Percentiles rank a stretch among this genome's conserved stretches.
These are phyloP conservation scores for Quercus aquifolioides DNA, from an alignment of 306 rosid species.

Conservation along the genomic window DNA sequence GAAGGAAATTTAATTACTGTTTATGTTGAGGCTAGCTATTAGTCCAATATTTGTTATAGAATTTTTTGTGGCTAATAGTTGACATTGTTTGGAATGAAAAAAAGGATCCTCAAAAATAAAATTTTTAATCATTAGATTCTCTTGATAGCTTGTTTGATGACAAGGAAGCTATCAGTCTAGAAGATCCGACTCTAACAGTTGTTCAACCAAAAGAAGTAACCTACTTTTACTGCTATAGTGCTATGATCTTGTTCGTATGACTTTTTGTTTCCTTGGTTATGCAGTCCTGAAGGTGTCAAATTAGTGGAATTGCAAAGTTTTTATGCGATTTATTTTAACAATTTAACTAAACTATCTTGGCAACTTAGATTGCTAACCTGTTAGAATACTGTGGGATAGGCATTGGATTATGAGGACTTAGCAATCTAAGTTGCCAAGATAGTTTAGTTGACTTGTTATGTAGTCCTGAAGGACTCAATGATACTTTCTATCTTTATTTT, in stretches of 20 bases:
- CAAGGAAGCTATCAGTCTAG: too few species aligned
- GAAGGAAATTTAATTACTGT: slow-evolving; percentile 9
- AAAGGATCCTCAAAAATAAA: too few species aligned
- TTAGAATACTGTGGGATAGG: slow-evolving; percentile 8
- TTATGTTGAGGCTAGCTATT: background rate
- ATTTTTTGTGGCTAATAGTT: slow-evolving; percentile 12
- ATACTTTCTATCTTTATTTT: background rate
- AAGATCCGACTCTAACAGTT: too few species aligned
- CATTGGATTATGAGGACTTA: background rate
- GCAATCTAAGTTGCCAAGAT: too few species aligned
- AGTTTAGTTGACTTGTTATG: too few species aligned
- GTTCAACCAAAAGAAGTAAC: too few species aligned
- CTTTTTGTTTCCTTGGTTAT: background rate
- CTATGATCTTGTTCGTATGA: background rate
- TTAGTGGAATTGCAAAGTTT: background rate
- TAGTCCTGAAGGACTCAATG: too few species aligned
- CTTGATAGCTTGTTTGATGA: too few species aligned
- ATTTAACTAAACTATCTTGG: background rate
- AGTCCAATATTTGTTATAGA: slow-evolving; percentile 9
- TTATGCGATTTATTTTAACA: background rate
- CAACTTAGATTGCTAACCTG: background rate
- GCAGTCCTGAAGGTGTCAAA: background rate
- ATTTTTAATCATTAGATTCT: too few species aligned
- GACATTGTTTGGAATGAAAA: slow-evolving; percentile 25
- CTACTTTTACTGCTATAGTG: too few species aligned